Percentiles rank a stretch among this genome's conserved stretches.
These are phyloP conservation scores for Triangularia setosa DNA, from an alignment of 2,329 filamentous ascomycete species.

Conservation along the genomic window DNA sequence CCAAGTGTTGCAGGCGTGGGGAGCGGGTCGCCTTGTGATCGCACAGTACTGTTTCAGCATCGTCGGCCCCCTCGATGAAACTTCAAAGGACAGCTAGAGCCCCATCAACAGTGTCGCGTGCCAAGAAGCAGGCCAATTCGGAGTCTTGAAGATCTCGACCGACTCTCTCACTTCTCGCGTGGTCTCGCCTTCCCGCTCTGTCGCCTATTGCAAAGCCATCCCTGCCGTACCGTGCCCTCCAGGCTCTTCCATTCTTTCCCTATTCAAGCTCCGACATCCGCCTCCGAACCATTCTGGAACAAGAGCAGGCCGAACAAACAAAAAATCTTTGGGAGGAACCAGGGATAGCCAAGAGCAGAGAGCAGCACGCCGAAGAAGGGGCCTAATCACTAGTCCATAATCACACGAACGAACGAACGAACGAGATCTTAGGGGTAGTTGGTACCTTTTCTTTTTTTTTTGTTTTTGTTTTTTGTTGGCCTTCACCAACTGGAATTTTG, in stretches of 20 bases:
- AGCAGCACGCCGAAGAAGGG: neutral
- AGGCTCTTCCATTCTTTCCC: slow-evolving; percentile 1
- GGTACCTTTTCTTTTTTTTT: neutral
- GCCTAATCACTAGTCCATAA: neutral
- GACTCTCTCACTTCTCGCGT: slow-evolving; percentile 7
- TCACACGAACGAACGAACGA: neutral
- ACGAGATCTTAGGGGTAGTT: neutral
- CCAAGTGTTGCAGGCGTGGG: neutral
- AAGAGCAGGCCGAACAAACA: slow-evolving; percentile 3
- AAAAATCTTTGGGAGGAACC: neutral
- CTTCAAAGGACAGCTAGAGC: slow-evolving; percentile 11
- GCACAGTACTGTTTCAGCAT: slow-evolving; percentile 20
- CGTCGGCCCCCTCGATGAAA: slow-evolving; percentile 20
- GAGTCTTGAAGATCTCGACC: slow-evolving; percentile 18
- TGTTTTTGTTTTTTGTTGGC: neutral
- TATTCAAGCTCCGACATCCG: neutral
- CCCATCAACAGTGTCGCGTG: slow-evolving; percentile 15
- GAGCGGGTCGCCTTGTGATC: slow-evolving; percentile 12
- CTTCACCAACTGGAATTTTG: slow-evolving; percentile 4
- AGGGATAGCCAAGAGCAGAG: neutral
- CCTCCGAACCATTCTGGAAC: slow-evolving; percentile 11
- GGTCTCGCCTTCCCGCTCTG: slow-evolving; percentile 14
- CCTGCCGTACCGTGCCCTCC: slow-evolving; percentile 13
- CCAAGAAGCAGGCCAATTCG: slow-evolving; percentile 22
- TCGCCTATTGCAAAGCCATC: slow-evolving; percentile 15